These are phyloP conservation scores for Amphirosellinia nigrospora DNA, from an alignment of 495 filamentous ascomycete species.

Conservation along the genomic window DNA sequence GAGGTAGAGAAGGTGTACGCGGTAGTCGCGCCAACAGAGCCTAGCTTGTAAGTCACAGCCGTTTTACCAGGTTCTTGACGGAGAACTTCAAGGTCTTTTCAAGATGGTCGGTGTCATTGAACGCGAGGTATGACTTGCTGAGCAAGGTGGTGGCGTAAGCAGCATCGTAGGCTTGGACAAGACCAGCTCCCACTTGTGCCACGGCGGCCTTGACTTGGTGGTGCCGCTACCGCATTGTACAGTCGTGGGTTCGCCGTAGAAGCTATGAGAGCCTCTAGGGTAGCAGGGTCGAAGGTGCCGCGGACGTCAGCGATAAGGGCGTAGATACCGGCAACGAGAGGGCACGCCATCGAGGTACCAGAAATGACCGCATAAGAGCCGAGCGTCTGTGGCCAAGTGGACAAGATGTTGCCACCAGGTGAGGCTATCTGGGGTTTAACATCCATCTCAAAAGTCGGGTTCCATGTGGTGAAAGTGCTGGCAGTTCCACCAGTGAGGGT, in stretches of 20 bases:
- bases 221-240: conserved; percentile 55
- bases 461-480: conserved; percentile 62
- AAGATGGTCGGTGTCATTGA: conserved; percentile 64
- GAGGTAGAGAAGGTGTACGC: conserved; percentile 49
- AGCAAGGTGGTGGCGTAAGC: conserved; percentile 60
- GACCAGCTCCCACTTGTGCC: conserved; percentile 61
- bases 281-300: conserved; percentile 54
- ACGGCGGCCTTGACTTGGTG: conserved; percentile 57
- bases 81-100: conserved; percentile 53
- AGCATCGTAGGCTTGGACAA: conserved; percentile 62
- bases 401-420: conserved; percentile 62
- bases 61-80: conserved; percentile 56
- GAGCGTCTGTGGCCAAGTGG: conserved; percentile 58
- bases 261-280: conserved; percentile 53
- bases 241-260: conserved; percentile 51
- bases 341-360: conserved; percentile 68
- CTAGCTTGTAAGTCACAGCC: conserved; percentile 54
- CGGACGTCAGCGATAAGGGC: conserved; percentile 59
- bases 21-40: conserved; percentile 49
- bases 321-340: conserved; percentile 59
- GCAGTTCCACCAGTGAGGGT: conserved; percentile 49
- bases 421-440: conserved; percentile 60
- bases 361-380: conserved; percentile 61
- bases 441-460: conserved; percentile 60
- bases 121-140: conserved; percentile 59